These are phyloP conservation scores for Meripilus lineatus DNA, from an alignment of 1,284 basidiomycete genomes.

Conservation along the genomic window DNA sequence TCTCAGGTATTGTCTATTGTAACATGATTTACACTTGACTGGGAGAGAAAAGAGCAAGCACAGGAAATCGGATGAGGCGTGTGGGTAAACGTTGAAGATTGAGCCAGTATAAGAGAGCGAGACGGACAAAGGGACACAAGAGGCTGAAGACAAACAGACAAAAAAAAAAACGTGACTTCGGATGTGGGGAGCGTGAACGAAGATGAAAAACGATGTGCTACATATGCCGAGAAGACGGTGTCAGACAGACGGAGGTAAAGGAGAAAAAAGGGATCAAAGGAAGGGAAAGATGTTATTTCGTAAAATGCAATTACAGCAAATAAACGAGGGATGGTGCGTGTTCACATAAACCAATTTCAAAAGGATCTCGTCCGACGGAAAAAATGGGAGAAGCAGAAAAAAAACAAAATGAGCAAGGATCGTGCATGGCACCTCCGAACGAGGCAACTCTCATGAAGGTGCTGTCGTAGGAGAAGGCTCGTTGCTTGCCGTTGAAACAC, in stretches of 20 bases:
- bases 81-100: not conserved
- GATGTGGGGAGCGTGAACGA: not conserved
- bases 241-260: not conserved
- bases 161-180: not conserved
- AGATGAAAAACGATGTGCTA: not conserved
- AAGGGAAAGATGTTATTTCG: not conserved
- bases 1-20: not conserved
- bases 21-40: not conserved
- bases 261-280: not conserved
- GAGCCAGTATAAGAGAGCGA: not conserved
- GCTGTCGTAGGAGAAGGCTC: not conserved
- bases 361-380: not conserved
- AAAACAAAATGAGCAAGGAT: not conserved
- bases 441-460: not conserved
- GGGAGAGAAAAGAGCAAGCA: too few species aligned
- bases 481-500: constrained; percentile 6
- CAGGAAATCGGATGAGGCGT: not conserved
- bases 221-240: not conserved
- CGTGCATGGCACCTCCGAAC: not conserved
- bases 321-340: not conserved
- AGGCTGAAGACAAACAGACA: not conserved
- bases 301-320: not conserved
- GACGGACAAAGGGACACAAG: not conserved
- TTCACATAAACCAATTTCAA: not conserved
- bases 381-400: not conserved